Base-by-base conservation (phyloP, 176 grass and related monocot genomes). In the Carex pumila region DNA sequence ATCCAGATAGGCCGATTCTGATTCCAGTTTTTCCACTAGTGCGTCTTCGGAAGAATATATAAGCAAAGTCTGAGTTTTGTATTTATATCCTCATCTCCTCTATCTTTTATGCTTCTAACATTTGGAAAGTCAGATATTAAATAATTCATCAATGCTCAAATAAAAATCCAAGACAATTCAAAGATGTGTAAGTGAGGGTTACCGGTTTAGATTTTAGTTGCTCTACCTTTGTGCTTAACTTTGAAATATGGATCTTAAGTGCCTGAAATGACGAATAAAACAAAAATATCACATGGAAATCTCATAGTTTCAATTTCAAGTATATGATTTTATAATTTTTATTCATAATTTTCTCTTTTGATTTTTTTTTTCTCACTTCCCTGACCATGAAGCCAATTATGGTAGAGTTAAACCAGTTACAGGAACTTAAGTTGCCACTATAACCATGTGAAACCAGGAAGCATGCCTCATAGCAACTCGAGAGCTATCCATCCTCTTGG, bases 181-280 rank as follows among this genome's bases (percentile, higher is more conserved):
- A 34, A 34, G 32, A 34, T 2, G 32, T 34, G 32, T 34, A 34
- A 34, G 1, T 3, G 2, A 34, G 25, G 25, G 2, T 34, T 34
- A 34, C 32, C 89, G 95, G 82, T 69, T 98, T 92, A 13, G 86
- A 87, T 87, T 84, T 93, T 7, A 98, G 87, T 62, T 92, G 88
- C 70, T 89, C 87, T 84, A 90, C 88, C 53, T 77, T 90, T 85
- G 39, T 95, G 52, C 87, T 92, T 75, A 98, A 83, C 37, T 83
- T 95, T n/a, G 74, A 79, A 9, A 89, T 83, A 87, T 98, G 91
- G 10, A 57, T 67, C 45, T 70, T 91, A 15, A 98, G 70, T 71
- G 92, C 95, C 95, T 98, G 86, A 7, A 58, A 74, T 52, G 56
- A 57, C 34, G 14, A 84, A 74, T 25, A 62, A 12, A 22, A 22